phyloP scores from a whole-genome alignment of 2,329 filamentous ascomycete species.

The Hypoxylon sp. region DNA sequence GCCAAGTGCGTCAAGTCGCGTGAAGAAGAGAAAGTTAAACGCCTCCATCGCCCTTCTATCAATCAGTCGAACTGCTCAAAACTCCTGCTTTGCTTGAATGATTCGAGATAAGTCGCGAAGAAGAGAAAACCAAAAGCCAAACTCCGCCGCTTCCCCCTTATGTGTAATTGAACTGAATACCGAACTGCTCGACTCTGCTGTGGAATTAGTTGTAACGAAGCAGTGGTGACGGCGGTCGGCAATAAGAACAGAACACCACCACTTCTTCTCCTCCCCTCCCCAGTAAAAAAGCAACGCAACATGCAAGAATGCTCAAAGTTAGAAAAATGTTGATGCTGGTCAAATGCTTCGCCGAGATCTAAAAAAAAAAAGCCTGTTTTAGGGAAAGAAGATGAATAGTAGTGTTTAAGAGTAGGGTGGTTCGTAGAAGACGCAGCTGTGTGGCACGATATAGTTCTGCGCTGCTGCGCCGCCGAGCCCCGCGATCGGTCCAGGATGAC shows the following conservation, averaged over 20 bases:
- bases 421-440: neutral
- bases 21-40: constrained; percentile 20
- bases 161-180: constrained; percentile 14
- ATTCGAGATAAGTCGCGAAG: constrained; percentile 28
- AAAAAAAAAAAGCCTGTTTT: constrained; percentile 30
- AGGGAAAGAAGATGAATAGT: constrained; percentile 38
- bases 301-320: constrained; percentile 41
- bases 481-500: too few species aligned
- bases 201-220: constrained; percentile 27
- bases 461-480: neutral
- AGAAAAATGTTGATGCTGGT: constrained; percentile 35
- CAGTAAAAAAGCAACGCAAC: constrained; percentile 25
- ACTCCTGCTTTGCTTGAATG: constrained; percentile 32
- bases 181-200: neutral
- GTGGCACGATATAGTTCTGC: neutral
- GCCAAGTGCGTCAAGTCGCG: neutral
- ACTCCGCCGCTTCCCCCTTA: constrained; percentile 11
- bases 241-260: constrained; percentile 21
- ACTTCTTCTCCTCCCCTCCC: constrained; percentile 9
- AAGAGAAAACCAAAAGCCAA: constrained; percentile 35
- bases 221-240: constrained; percentile 6
- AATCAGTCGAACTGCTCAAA: constrained; percentile 18
- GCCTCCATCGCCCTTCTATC: constrained; percentile 22
- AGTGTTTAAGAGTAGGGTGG: constrained; percentile 8
- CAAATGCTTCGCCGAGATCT: constrained; percentile 37